These are phyloP conservation scores for Xylaria curta DNA, from an alignment of 495 filamentous ascomycete genomes.

Conservation along the genomic window DNA sequence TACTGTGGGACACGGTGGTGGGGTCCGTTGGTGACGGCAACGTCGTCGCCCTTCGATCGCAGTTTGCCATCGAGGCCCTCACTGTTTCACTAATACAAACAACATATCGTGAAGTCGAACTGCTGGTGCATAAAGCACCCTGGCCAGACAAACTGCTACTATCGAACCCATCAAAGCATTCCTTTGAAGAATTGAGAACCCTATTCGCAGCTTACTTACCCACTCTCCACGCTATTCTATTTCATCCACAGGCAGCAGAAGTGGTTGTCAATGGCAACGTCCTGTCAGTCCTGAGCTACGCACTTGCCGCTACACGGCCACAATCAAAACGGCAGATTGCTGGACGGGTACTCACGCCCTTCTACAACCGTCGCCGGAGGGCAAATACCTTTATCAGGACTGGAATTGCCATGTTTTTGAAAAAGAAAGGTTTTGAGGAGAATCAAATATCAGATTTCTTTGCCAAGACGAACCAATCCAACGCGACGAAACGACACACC, in stretches of 20 bases:
- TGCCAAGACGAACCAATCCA: background rate
- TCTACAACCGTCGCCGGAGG: slow-evolving; percentile 2
- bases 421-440: slow-evolving; percentile 8
- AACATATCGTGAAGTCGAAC: slow-evolving; percentile 14
- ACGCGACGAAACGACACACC: background rate
- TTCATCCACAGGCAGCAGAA: slow-evolving; percentile 9
- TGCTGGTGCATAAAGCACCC: slow-evolving; percentile 7
- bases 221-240: slow-evolving; percentile 8
- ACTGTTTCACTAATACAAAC: slow-evolving; percentile 13
- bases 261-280: background rate
- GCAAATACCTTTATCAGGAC: slow-evolving; percentile 2
- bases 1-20: slow-evolving; percentile 3
- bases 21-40: slow-evolving; percentile 1
- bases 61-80: slow-evolving; percentile 5
- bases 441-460: slow-evolving; percentile 12
- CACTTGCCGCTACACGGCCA: slow-evolving; percentile 3
- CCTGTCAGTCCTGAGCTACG: background rate
- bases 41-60: background rate
- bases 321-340: slow-evolving; percentile 16
- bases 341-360: background rate
- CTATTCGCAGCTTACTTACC: slow-evolving; percentile 6
- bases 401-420: slow-evolving; percentile 1
- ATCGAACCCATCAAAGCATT: slow-evolving; percentile 11
- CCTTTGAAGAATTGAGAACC: slow-evolving; percentile 2
- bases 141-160: slow-evolving; percentile 13